Evolutionary conservation across 345 rosid genomes (phyloP), one percentile per base, ranked within the genome.

Genomic region (Boechera retrofracta): DNA sequence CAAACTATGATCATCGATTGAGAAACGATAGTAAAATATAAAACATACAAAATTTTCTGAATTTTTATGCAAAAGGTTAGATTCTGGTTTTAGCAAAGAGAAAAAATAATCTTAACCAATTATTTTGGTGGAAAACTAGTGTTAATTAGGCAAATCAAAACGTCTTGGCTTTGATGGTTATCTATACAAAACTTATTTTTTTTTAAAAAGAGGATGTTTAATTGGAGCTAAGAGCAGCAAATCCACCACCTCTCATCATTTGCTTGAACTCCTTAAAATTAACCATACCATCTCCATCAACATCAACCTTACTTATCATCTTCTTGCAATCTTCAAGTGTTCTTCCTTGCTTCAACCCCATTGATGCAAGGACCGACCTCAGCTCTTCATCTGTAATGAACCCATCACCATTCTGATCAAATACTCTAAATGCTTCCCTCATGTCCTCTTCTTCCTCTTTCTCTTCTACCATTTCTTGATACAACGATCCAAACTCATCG

Each of bases 171-270:
- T 47, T 52, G 18, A 60, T 67, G 10, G 15, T 60, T 12, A n/a
- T 33, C 61, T 57, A 56, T 44, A 69, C 39, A 44, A 69, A 62
- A 69, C 0, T 35, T 69, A 53, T 48, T 49, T 28, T 16, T 16
- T 18, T 21, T 21, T 0, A 3, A 9, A 6, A 41, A 21, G 7
- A 8, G 44, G 58, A 32, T 1, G 16, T 48, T 82, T 71, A 79
- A 73, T 68, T 49, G 21, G 83, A 88, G 53, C 80, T 82, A 52
- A 93, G 76, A 15, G 96, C 94, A 65, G 97, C 91, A 77, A 94
- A 89, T 2, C 97, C 97, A 48, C 82, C 82, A 42, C 82, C 76
- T 48, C 68, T 79, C 82, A 79, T 79, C 79, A 79, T 79, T 48
- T 79, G 82, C 67, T 69, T 69, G 33, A 79, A 79, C 76, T 79